Conservation (phyloP, 2,329 filamentous ascomycete genomes). For the Elsinoe ampelina region DNA sequence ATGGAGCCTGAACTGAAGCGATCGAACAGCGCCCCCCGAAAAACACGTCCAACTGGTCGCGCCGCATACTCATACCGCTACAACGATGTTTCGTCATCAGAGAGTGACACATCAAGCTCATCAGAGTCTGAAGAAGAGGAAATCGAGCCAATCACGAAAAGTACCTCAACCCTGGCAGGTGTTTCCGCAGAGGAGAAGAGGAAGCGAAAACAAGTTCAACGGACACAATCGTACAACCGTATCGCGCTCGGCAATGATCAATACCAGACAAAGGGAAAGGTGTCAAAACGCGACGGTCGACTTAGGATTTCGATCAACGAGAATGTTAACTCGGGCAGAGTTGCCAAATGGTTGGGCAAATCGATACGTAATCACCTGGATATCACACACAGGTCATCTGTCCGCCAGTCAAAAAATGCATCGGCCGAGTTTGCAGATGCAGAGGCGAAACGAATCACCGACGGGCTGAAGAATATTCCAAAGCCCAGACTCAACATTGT, state of each 20-base stretch:
- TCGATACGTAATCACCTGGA: slow-evolving; percentile 49
- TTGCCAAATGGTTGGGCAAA: slow-evolving; percentile 62
- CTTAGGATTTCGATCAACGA: slow-evolving; percentile 65
- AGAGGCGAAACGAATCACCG: slow-evolving; percentile 20
- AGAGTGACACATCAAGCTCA: slow-evolving; percentile 12
- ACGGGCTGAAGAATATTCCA: slow-evolving; percentile 15
- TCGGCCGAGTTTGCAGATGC: slow-evolving; percentile 17
- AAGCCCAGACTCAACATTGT: slow-evolving; percentile 62
- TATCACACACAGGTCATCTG: slow-evolving; percentile 15
- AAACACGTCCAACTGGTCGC: neutral
- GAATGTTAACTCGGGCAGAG: slow-evolving; percentile 57
- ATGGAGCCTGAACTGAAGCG: neutral
- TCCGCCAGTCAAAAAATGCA: neutral
- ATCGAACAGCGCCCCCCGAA: neutral
- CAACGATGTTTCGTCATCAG: neutral
- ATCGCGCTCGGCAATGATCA: slow-evolving; percentile 57
- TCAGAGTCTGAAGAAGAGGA: slow-evolving; percentile 11
- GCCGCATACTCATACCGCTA: neutral
- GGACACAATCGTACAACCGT: slow-evolving; percentile 35
- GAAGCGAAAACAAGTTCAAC: slow-evolving; percentile 13
- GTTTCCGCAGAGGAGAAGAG: slow-evolving; percentile 16
- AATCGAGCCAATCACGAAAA: neutral
- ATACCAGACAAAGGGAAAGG: slow-evolving; percentile 54
- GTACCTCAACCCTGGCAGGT: neutral
- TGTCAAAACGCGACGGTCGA: slow-evolving; percentile 60